Percentiles rank a stretch among this genome's conserved stretches.
Conservation (phyloP, 129 eudicot species). For the Centella asiatica region DNA sequence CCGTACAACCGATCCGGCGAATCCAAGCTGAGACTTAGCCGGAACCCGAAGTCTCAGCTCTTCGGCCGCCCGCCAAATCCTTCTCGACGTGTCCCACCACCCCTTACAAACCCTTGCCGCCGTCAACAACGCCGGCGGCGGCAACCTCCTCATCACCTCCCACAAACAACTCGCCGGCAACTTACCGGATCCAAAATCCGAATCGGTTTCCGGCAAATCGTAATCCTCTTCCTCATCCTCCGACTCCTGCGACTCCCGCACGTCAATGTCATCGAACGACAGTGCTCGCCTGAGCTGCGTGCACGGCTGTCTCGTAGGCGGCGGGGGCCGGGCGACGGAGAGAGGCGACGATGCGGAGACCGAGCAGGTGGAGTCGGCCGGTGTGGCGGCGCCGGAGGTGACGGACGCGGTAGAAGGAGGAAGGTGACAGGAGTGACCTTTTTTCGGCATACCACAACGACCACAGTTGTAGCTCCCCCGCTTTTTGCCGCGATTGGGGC, state of each 20-base stretch:
- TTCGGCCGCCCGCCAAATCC: constrained; percentile 80
- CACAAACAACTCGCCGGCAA: constrained; percentile 48
- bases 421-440: constrained; percentile 60
- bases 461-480: constrained; percentile 96
- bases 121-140: constrained; percentile 68
- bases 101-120: constrained; percentile 81
- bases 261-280: constrained; percentile 56
- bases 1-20: constrained; percentile 68
- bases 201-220: constrained; percentile 25
- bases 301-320: constrained; percentile 21
- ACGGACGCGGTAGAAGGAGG: constrained; percentile 26
- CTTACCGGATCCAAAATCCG: constrained; percentile 30
- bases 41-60: constrained; percentile 82
- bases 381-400: constrained; percentile 28
- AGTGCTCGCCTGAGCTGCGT: constrained; percentile 52
- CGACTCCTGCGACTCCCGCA: constrained; percentile 14
- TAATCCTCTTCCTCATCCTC: constrained; percentile 22
- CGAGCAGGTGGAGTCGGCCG: constrained; percentile 16
- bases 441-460: constrained; percentile 81
- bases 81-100: constrained; percentile 64
- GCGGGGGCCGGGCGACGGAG: constrained; percentile 21
- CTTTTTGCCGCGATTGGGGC: constrained; percentile 45
- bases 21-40: constrained; percentile 45
- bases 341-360: constrained; percentile 22
- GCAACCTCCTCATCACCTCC: constrained; percentile 73